Conservation (phyloP, 1,139 yeast species). For the Protomyces gravidus region DNA sequence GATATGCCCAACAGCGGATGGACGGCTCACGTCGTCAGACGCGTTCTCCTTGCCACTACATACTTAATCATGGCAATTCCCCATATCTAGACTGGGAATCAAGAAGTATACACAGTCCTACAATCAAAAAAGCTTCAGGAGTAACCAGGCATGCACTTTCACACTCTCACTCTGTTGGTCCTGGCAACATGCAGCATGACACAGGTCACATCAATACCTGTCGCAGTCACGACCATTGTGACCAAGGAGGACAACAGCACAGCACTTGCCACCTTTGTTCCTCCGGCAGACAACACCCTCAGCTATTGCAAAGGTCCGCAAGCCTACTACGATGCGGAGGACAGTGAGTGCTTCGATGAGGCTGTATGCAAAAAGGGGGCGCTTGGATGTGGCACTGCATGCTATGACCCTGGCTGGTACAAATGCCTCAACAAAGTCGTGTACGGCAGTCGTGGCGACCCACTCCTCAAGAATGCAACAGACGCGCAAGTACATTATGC, state of each 20-base stretch:
- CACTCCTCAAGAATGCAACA: neutral
- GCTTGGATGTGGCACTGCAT: neutral
- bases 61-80: too few relatives aligned
- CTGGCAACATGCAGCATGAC: neutral
- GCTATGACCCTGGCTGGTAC: neutral
- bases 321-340: neutral
- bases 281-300: neutral
- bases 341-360: neutral
- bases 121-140: too few relatives aligned
- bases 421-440: neutral
- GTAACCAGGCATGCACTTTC: neutral
- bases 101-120: too few relatives aligned
- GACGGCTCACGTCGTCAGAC: too few relatives aligned
- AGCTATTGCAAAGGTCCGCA: constrained; percentile 1
- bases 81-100: too few relatives aligned
- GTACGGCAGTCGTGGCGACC: neutral
- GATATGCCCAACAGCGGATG: too few relatives aligned
- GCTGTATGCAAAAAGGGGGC: neutral
- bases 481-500: neutral
- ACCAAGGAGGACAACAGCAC: neutral
- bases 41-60: too few relatives aligned
- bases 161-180: neutral
- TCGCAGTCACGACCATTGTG: neutral
- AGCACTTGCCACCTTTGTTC: neutral
- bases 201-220: neutral